These are phyloP conservation scores for Neospora caninum DNA, from an alignment of 169 alveolate genomes.

Conservation along the genomic window DNA sequence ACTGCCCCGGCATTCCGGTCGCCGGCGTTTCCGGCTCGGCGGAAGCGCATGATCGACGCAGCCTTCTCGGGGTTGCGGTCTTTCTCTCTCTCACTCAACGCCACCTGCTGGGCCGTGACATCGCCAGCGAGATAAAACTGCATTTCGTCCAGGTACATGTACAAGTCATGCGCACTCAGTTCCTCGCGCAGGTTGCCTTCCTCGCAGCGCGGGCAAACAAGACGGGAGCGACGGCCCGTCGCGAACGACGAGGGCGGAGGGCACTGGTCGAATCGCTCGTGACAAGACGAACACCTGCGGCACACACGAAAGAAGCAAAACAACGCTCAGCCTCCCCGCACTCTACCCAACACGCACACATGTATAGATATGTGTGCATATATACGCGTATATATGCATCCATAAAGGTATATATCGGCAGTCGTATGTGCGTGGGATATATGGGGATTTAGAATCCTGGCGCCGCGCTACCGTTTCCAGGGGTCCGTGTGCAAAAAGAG, in stretches of 20 bases:
- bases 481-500: too few species aligned
- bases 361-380: too few species aligned
- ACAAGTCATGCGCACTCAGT: neutral
- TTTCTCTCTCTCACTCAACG: neutral
- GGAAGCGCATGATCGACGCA: neutral
- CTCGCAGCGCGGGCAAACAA: conserved; percentile 27
- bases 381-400: too few species aligned
- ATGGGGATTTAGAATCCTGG: too few species aligned
- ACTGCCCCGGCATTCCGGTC: neutral
- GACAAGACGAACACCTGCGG: conserved; percentile 21
- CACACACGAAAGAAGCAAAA: neutral
- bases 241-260: neutral
- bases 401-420: too few species aligned
- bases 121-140: conserved; percentile 38
- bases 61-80: conserved; percentile 15
- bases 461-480: too few species aligned
- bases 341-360: too few species aligned
- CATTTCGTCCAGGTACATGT: conserved; percentile 8
- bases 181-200: conserved; percentile 36
- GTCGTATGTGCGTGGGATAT: too few species aligned
- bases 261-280: neutral
- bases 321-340: too few species aligned
- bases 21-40: neutral
- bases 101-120: conserved; percentile 13
- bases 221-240: neutral